phyloP scores from a whole-genome alignment of 345 rosid species.

The Citropsis articulata region DNA sequence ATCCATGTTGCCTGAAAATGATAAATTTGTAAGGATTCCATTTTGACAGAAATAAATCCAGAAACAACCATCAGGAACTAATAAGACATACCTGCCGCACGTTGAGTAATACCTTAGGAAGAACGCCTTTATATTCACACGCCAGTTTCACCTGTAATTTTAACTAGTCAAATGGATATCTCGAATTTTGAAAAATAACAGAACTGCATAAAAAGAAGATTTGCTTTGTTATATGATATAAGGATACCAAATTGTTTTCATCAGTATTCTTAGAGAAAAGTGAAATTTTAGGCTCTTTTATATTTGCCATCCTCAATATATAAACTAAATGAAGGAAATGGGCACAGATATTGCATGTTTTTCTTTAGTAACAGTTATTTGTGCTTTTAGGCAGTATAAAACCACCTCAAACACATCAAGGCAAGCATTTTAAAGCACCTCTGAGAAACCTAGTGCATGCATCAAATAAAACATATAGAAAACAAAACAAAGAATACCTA shows the following conservation, averaged over 20 bases:
- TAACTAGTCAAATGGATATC: background rate
- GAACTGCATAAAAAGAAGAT: background rate
- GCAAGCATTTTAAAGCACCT: background rate
- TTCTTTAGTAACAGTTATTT: background rate
- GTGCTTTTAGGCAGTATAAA: slow-evolving; percentile 4
- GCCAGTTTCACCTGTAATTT: slow-evolving; percentile 58
- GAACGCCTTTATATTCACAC: slow-evolving; percentile 73
- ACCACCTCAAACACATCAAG: background rate
- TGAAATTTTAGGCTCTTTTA: background rate
- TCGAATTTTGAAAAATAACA: background rate
- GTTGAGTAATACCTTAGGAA: slow-evolving; percentile 72
- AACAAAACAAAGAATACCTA: slow-evolving; percentile 5
- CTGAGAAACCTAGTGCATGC: background rate
- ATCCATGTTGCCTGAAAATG: background rate
- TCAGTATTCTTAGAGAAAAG: background rate
- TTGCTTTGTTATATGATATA: background rate
- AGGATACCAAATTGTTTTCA: background rate
- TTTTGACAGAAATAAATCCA: background rate
- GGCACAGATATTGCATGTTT: background rate
- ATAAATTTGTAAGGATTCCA: background rate
- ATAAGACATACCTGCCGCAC: slow-evolving; percentile 65
- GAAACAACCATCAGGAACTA: background rate
- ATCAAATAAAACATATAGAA: slow-evolving; percentile 1
- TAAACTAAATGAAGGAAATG: background rate
- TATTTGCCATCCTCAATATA: background rate